These are phyloP conservation scores for Rhododendron vialii DNA, from an alignment of 148 eudicot species.

Conservation along the genomic window DNA sequence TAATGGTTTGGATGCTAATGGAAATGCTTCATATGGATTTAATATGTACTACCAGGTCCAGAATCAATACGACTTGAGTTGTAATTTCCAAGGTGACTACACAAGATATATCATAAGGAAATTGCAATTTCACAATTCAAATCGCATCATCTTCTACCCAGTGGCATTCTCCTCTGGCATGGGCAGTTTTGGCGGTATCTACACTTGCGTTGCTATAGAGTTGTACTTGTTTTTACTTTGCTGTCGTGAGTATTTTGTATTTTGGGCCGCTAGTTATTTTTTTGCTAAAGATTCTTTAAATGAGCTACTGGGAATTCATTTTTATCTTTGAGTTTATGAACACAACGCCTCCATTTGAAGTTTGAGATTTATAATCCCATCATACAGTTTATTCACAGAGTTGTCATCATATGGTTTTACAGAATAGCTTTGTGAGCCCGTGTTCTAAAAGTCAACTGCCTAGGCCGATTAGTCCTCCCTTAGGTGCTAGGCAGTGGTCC, in stretches of 20 bases:
- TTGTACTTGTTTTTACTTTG: neutral
- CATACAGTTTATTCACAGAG: neutral
- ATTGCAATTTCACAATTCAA: constrained; percentile 73
- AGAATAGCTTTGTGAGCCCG: neutral
- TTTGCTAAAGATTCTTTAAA: constrained; percentile 10
- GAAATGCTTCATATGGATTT: constrained; percentile 80
- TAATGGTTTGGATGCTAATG: constrained; percentile 56
- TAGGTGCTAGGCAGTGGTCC: no score
- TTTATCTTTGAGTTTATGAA: neutral
- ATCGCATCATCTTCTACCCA: constrained; percentile 36
- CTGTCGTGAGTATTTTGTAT: neutral
- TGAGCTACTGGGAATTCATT: neutral
- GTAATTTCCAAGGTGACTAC: constrained; percentile 60
- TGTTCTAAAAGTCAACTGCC: no score
- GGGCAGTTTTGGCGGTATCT: constrained; percentile 17
- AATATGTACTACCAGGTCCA: constrained; percentile 74
- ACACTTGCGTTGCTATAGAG: no score
- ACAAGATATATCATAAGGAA: constrained; percentile 58
- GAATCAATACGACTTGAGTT: constrained; percentile 46
- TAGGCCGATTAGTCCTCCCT: no score
- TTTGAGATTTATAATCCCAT: neutral
- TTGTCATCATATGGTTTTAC: neutral
- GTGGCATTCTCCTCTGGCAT: constrained; percentile 11
- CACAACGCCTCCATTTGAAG: neutral
- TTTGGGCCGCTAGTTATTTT: neutral